Conservation (phyloP, 148 eudicot genomes). For the Cornus controversa region DNA sequence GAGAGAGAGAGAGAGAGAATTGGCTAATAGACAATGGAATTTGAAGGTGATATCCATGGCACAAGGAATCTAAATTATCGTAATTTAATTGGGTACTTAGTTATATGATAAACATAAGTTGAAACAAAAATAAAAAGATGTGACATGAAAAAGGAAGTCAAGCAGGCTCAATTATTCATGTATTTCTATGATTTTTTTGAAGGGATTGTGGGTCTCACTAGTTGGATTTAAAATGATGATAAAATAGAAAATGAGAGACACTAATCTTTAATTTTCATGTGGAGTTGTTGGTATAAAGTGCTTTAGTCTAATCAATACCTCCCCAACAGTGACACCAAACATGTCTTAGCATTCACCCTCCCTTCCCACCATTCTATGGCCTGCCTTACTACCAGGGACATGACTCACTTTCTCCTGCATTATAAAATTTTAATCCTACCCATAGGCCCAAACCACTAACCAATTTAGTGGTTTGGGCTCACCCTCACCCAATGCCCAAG, state of each 20-base stretch:
- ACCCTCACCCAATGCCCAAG: not conserved
- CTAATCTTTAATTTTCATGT: too few species aligned
- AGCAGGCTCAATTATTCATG: not conserved
- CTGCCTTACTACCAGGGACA: not conserved
- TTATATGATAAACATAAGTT: too few species aligned
- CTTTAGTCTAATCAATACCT: not conserved
- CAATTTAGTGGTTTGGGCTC: not conserved
- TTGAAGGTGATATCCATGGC: too few species aligned
- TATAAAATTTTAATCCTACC: not conserved
- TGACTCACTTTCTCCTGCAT: not conserved
- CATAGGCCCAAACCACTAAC: not conserved
- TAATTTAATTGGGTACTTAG: too few species aligned
- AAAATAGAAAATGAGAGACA: not conserved
- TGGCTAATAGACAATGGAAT: too few species aligned
- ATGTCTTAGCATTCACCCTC: not conserved
- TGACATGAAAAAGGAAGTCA: not conserved
- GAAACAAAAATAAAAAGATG: not conserved
- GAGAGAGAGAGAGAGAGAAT: too few species aligned
- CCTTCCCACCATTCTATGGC: not conserved
- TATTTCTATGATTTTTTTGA: too few species aligned
- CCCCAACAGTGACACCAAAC: not conserved
- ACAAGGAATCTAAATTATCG: too few species aligned
- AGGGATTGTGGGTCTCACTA: not conserved
- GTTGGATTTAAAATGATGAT: not conserved
- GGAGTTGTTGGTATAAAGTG: not conserved